A percentile compares a stretch with the other conserved stretches of the same genome.
Evolutionary conservation across 352 stramenopile species (phyloP).

Genomic region (Phytophthora fragariaefolia): DNA sequence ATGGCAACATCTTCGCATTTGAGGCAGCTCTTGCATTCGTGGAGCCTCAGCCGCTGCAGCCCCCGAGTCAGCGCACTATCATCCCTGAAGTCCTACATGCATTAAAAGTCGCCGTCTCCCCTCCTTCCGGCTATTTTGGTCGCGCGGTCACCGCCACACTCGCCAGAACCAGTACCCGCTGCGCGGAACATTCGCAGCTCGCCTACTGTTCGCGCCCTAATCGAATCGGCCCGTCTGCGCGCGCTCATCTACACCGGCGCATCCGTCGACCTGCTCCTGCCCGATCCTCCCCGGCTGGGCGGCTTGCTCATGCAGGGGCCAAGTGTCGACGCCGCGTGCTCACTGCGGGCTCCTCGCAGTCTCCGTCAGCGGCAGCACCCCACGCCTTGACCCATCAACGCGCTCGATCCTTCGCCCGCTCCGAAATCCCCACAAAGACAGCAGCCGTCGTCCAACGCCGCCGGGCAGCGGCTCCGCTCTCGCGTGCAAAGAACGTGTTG

Average conservation of each 20-base stretch:
- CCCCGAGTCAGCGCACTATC: no score
- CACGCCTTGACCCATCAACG: no score
- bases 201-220: slow-evolving; percentile 17
- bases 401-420: background rate
- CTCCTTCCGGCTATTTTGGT: no score
- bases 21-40: no score
- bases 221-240: slow-evolving; percentile 13
- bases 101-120: no score
- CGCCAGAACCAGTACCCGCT: background rate
- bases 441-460: slow-evolving; percentile 1
- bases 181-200: background rate
- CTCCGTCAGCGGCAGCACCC: no score
- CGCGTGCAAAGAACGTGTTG: slow-evolving; percentile 30
- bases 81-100: no score
- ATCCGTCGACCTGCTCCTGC: slow-evolving; percentile 15
- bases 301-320: slow-evolving; percentile 13
- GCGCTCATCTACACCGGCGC: slow-evolving; percentile 31
- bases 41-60: no score
- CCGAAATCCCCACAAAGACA: no score
- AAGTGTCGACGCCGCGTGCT: slow-evolving; percentile 19
- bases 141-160: no score
- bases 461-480: slow-evolving; percentile 4
- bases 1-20: no score
- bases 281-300: slow-evolving; percentile 10
- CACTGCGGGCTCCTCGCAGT: background rate